Conservation (phyloP, 495 filamentous ascomycete species). For the Penicillium coprophilum region DNA sequence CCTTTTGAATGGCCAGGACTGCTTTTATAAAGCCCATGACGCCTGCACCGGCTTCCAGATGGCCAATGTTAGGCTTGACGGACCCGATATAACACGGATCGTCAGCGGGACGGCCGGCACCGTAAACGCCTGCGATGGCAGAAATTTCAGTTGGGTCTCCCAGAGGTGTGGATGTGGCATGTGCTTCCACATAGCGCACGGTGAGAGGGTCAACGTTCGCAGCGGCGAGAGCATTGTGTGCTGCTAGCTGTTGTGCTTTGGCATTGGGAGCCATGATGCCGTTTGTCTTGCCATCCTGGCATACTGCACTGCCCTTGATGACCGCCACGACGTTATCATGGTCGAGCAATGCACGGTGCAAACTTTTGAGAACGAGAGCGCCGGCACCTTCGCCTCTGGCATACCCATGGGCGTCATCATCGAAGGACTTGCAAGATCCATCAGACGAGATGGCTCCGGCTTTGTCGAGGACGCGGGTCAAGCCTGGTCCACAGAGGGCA, state of each 20-base stretch:
- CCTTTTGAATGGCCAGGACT: slow-evolving; percentile 48
- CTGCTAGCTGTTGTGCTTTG: slow-evolving; percentile 30
- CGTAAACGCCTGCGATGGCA: slow-evolving; percentile 32
- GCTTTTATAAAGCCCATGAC: slow-evolving; percentile 59
- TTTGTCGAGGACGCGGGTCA: too few relatives aligned
- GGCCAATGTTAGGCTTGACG: slow-evolving; percentile 53
- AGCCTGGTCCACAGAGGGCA: too few relatives aligned
- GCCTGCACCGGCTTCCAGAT: slow-evolving; percentile 52
- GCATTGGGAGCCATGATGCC: slow-evolving; percentile 41
- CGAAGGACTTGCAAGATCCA: too few relatives aligned
- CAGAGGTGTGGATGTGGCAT: slow-evolving; percentile 43
- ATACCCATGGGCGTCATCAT: too few relatives aligned
- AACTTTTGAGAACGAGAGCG: too few relatives aligned
- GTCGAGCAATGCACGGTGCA: too few relatives aligned
- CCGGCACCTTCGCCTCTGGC: too few relatives aligned
- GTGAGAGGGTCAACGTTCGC: slow-evolving; percentile 27
- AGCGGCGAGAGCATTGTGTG: slow-evolving; percentile 28
- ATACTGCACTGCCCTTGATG: too few relatives aligned
- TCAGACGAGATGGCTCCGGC: too few relatives aligned
- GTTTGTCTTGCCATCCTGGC: slow-evolving; percentile 35
- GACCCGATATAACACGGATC: slow-evolving; percentile 34
- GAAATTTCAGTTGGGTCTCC: slow-evolving; percentile 44
- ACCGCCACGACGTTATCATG: too few relatives aligned
- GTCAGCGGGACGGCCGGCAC: slow-evolving; percentile 10
- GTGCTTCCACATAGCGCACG: slow-evolving; percentile 45